phyloP scores from a whole-genome alignment of 179 eudicot species.

The Beta lomatogona region DNA sequence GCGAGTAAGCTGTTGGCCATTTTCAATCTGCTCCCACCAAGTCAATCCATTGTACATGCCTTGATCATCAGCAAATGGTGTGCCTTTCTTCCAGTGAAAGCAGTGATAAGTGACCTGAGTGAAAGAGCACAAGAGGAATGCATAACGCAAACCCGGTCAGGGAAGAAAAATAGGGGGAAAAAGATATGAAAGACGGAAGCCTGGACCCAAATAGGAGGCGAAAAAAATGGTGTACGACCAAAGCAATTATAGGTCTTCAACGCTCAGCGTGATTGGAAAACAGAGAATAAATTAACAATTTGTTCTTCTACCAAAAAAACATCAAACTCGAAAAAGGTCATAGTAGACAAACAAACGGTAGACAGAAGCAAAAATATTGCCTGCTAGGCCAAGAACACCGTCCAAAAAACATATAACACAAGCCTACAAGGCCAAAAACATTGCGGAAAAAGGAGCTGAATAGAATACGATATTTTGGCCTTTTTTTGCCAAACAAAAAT shows the following conservation, averaged over 20 bases:
- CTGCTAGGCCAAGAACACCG: neutral
- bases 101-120: conserved; percentile 58
- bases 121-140: conserved; percentile 10
- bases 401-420: neutral
- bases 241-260: neutral
- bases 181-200: neutral
- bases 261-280: neutral
- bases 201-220: neutral
- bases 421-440: neutral
- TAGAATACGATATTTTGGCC: too few relatives aligned
- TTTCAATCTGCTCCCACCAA: conserved; percentile 80
- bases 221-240: neutral
- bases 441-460: neutral
- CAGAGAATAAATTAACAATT: neutral
- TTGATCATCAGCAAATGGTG: conserved; percentile 72
- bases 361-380: too few relatives aligned
- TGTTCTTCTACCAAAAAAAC: neutral
- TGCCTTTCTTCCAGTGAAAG: conserved; percentile 78
- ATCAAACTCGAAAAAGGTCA: neutral
- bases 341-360: too few relatives aligned
- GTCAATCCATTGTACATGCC: conserved; percentile 73
- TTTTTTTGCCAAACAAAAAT: too few relatives aligned
- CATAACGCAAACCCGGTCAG: neutral
- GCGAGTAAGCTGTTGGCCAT: conserved; percentile 66
- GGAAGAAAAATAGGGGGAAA: neutral